A percentile compares a stretch with the other conserved stretches of the same genome.
These are phyloP conservation scores for Diaporthe longicolla DNA, from an alignment of 2,329 filamentous ascomycete species.

Conservation along the genomic window DNA sequence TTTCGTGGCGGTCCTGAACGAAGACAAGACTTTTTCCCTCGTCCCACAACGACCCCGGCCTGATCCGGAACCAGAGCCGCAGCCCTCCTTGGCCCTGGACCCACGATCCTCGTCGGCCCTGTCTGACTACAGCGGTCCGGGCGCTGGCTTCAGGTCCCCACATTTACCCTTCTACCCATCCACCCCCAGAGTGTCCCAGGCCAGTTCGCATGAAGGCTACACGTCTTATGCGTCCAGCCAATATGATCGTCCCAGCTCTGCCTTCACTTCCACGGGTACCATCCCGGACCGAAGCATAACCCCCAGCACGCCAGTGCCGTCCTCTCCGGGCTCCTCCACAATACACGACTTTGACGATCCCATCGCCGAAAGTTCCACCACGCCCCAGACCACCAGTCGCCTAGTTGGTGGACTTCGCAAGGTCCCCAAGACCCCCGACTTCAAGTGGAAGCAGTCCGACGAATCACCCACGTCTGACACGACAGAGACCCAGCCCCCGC, in stretches of 20 bases:
- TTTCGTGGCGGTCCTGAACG: constrained; percentile 65
- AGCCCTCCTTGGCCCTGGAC: constrained; percentile 34
- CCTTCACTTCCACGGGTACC: constrained; percentile 59
- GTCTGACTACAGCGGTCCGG: constrained; percentile 40
- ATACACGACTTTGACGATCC: constrained; percentile 53
- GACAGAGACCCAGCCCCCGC: constrained; percentile 49
- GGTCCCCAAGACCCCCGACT: constrained; percentile 61
- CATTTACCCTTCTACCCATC: constrained; percentile 57
- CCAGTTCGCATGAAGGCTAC: constrained; percentile 63
- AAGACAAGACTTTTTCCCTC: constrained; percentile 68
- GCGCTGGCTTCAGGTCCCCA: constrained; percentile 57
- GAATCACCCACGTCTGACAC: constrained; percentile 47
- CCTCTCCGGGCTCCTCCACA: constrained; percentile 52
- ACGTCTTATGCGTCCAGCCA: constrained; percentile 62
- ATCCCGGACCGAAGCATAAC: constrained; percentile 61
- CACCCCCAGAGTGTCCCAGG: constrained; percentile 55
- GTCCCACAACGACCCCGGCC: constrained; percentile 51
- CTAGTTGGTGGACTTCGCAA: constrained; percentile 69
- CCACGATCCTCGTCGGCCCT: constrained; percentile 43
- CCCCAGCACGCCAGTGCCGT: constrained; percentile 50
- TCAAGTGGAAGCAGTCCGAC: constrained; percentile 57
- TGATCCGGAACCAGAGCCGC: constrained; percentile 37
- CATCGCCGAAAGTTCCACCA: constrained; percentile 47
- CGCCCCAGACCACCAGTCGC: constrained; percentile 69
- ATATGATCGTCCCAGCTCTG: constrained; percentile 63